Conservation (phyloP, 352 stramenopile genomes). For the Phytophthora hibernalis region DNA sequence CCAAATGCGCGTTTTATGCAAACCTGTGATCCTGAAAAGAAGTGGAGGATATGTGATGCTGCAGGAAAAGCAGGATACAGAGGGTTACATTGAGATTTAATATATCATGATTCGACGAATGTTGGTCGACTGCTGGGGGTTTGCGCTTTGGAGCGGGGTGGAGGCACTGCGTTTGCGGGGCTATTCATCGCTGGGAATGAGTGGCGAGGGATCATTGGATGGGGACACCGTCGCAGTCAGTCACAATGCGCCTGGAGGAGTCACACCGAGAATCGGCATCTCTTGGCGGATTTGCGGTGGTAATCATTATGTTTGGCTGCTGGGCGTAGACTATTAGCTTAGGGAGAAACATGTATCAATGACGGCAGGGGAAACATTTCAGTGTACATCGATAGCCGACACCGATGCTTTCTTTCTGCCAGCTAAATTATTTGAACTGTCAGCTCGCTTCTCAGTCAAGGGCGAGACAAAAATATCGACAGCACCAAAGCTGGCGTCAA, state of each 20-base stretch:
- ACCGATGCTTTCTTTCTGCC: too few species aligned
- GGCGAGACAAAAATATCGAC: too few species aligned
- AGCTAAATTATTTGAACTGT: too few species aligned
- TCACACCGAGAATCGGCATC: background rate
- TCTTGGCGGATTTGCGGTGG: background rate
- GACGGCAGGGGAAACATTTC: background rate
- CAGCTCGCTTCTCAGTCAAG: too few species aligned
- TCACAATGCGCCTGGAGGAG: background rate
- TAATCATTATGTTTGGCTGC: background rate
- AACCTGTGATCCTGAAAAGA: constrained; percentile 3
- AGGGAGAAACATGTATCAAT: background rate
- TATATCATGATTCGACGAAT: too few species aligned
- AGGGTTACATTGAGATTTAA: too few species aligned
- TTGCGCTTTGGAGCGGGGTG: too few species aligned
- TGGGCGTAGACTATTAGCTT: background rate
- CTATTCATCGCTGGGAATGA: background rate
- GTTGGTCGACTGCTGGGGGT: too few species aligned
- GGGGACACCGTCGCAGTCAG: background rate
- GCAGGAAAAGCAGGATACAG: background rate
- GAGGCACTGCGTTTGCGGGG: background rate
- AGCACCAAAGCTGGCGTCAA: constrained; percentile 1
- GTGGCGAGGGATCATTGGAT: background rate
- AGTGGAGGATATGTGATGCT: background rate
- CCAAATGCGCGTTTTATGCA: constrained; percentile 1
- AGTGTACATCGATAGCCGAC: too few species aligned